These are phyloP conservation scores for Antitrichia curtipendula DNA, from an alignment of 225 moss, liverwort and hornwort species.

Conservation along the genomic window DNA sequence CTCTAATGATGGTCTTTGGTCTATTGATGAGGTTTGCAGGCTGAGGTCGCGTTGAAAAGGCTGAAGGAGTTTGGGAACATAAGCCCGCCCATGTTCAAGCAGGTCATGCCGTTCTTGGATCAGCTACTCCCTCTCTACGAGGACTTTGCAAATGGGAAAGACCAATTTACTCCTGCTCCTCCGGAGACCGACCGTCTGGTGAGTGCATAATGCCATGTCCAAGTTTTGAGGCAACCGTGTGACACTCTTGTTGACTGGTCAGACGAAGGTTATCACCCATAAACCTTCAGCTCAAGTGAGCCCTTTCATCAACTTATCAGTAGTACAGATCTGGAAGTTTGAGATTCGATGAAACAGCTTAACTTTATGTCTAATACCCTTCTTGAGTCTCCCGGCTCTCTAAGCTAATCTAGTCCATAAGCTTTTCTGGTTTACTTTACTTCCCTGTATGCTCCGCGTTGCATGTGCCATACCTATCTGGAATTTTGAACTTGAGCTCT, in stretches of 20 bases:
- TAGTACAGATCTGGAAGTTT: neutral
- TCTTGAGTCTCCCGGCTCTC: neutral
- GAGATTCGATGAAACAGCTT: neutral
- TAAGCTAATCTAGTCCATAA: neutral
- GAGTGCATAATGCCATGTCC: neutral
- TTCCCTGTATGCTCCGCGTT: neutral
- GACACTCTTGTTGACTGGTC: neutral
- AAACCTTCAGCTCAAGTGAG: neutral
- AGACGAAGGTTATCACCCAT: neutral
- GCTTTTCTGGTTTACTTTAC: neutral
- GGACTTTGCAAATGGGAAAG: conserved; percentile 69
- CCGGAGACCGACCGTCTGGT: conserved; percentile 69
- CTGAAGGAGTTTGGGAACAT: conserved; percentile 59
- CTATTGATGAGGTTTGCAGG: conserved; percentile 21
- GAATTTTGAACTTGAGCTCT: neutral
- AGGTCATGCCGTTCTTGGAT: conserved; percentile 73
- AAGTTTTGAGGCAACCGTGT: neutral
- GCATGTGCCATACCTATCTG: neutral
- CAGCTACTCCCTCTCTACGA: conserved; percentile 71
- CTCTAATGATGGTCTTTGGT: neutral
- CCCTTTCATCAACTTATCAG: neutral
- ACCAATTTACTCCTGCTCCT: conserved; percentile 58
- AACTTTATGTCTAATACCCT: neutral
- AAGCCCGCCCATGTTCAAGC: conserved; percentile 71
- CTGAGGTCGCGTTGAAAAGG: conserved; percentile 60